Percentiles rank a stretch among this genome's conserved stretches.
phyloP scores from a whole-genome alignment of 163 green algal species.

The Scenedesmus sp. region DNA sequence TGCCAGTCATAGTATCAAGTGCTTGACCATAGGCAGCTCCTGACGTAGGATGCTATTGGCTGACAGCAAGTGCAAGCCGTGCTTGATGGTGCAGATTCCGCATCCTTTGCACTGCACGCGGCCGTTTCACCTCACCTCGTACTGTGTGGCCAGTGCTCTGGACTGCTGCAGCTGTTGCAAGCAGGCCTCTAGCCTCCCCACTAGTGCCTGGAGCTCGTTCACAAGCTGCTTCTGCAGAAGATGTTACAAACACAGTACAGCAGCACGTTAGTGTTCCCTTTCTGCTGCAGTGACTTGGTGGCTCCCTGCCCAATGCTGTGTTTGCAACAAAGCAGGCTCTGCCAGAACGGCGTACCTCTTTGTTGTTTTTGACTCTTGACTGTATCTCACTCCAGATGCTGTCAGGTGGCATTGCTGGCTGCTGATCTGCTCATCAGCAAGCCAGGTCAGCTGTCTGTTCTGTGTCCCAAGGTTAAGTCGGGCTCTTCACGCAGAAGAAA shows the following conservation, averaged over 20 bases:
- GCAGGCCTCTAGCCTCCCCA: not conserved
- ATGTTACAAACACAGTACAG: not conserved
- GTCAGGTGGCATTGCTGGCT: not conserved
- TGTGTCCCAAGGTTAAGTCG: not conserved
- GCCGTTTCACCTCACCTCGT: not conserved
- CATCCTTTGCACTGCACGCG: not conserved
- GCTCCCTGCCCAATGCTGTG: not conserved
- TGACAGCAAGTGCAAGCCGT: not conserved
- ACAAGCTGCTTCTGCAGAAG: conserved; percentile 21
- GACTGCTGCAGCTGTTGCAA: conserved; percentile 13
- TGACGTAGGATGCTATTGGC: not conserved
- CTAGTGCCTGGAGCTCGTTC: not conserved
- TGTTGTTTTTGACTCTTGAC: not conserved
- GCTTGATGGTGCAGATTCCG: not conserved
- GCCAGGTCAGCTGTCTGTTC: not conserved
- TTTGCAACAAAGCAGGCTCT: not conserved
- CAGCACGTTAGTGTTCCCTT: not conserved
- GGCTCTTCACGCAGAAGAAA: not conserved
- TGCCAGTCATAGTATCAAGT: not conserved
- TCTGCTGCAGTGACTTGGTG: not conserved
- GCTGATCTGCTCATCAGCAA: not conserved
- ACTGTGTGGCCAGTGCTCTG: not conserved
- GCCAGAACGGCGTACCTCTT: not conserved
- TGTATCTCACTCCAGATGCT: not conserved
- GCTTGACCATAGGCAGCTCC: not conserved